Conservation (phyloP, 129 eudicot species). For the Tanacetum coccineum region DNA sequence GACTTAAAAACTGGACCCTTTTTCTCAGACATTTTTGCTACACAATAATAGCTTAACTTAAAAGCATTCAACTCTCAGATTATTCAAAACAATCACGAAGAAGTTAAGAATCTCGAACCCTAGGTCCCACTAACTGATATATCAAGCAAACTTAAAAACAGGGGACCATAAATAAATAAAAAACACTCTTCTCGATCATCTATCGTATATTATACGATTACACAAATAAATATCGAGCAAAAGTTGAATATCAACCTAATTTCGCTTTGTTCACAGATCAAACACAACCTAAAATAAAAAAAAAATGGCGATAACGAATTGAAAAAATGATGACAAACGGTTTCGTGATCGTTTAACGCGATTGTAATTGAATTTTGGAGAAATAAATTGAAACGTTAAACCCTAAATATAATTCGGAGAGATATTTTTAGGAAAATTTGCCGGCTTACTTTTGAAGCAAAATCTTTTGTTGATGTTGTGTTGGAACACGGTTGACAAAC, state of each 20-base stretch:
- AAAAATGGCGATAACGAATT: not conserved
- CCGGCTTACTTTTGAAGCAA: conserved; percentile 13
- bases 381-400: conserved; percentile 7
- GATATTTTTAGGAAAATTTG: conserved; percentile 19
- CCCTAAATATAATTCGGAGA: not conserved
- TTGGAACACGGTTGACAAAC: conserved; percentile 23
- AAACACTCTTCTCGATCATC: conserved; percentile 16
- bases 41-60: conserved; percentile 12
- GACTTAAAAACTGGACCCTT: conserved; percentile 36
- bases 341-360: not conserved
- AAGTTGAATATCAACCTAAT: not conserved
- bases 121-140: conserved; percentile 46
- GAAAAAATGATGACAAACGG: conserved; percentile 11
- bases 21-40: conserved; percentile 36
- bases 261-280: conserved; percentile 4
- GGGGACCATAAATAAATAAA: conserved; percentile 45
- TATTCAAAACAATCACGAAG: conserved; percentile 14
- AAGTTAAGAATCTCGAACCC: conserved; percentile 31
- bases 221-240: conserved; percentile 9
- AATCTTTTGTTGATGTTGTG: not conserved
- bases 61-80: conserved; percentile 14
- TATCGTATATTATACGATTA: conserved; percentile 14
- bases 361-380: conserved; percentile 1
- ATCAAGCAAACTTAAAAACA: conserved; percentile 44
- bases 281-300: not conserved